Evolutionary conservation across 1,284 basidiomycete species (phyloP), one percentile per base, ranked within the genome.

Genomic region (Tilletia caries): DNA sequence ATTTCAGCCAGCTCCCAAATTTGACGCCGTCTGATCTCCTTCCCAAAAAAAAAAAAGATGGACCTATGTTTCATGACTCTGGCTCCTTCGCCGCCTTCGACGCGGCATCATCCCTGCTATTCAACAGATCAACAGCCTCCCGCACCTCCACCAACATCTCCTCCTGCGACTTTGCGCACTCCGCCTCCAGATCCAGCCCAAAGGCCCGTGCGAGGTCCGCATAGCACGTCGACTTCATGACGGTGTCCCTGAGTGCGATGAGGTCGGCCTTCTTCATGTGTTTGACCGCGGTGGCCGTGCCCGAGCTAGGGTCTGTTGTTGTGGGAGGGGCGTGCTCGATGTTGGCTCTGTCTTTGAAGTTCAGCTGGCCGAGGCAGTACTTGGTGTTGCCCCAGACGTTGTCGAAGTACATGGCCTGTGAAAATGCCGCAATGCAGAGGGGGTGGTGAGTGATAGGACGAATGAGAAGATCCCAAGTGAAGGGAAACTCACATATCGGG

Each of bases 371-470:
- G 34, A 93, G 85, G 79, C 94, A 92, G 86, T 95, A 97, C 82
- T 97, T 98, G n/a, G 92, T 94, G 73, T 92, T 89, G 12, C 89
- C 86, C 87, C 89, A 93, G 73, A 91, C 87, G 78, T 95, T 92
- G 73, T 89, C 87, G 27, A 62, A 62, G 58, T 34, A 62, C 58
- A 62, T 62, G 29, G 58, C 58, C 58, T 62, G 58, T 85, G 74
- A 27, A 80, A 78, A 86, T 88, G 62, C 52, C 54, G 23, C 27
- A 41, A 25, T 5, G 32, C 70, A 0, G 64, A 12, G 10, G 48
- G 48, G 25, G 48, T 23, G n/a, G 6, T 18, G 12, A 54, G 25
- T n/a, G n/a, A n/a, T n/a, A 73, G 46, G 80, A 65, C 77, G 75
- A 79, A 58, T 77, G 73, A 13, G 80, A 25, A 12, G 15, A 12